phyloP scores from a whole-genome alignment of 805 yeast genomes.

The Yarrowia sp. region DNA sequence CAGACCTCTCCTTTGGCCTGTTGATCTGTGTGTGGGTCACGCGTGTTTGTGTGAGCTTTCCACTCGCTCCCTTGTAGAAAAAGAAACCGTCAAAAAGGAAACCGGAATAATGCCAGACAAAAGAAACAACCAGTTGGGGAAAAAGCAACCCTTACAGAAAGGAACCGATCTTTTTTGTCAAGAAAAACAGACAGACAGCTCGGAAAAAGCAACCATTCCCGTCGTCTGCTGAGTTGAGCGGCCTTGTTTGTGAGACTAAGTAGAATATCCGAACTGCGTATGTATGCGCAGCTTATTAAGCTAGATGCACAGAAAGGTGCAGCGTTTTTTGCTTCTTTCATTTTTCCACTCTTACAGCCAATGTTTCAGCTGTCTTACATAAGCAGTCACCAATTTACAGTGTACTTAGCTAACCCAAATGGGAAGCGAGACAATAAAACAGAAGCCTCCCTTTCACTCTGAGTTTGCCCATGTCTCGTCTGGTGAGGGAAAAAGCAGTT shows the following conservation, averaged over 20 bases:
- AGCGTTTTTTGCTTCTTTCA: no score
- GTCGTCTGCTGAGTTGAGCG: background rate
- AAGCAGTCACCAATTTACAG: conserved; percentile 7
- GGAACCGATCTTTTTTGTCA: no score
- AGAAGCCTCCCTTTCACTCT: background rate
- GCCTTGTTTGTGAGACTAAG: background rate
- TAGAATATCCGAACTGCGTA: background rate
- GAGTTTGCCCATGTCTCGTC: conserved; percentile 1
- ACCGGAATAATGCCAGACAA: background rate
- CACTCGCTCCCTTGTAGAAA: background rate
- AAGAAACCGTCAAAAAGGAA: background rate
- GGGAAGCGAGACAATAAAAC: conserved; percentile 1
- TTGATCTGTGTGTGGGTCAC: background rate
- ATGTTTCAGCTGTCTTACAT: background rate
- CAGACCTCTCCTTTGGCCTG: background rate
- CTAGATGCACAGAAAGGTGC: background rate
- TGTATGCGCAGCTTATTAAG: background rate
- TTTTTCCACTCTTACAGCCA: background rate
- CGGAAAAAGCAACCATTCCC: conserved; percentile 2
- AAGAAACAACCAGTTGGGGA: background rate
- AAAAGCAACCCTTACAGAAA: background rate
- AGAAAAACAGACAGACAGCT: no score
- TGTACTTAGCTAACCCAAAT: conserved; percentile 16
- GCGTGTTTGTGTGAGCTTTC: background rate
- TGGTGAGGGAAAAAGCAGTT: conserved; percentile 16